Conservation (phyloP, 768 basidiomycete genomes). For the Phanerodontia chrysosporium region DNA sequence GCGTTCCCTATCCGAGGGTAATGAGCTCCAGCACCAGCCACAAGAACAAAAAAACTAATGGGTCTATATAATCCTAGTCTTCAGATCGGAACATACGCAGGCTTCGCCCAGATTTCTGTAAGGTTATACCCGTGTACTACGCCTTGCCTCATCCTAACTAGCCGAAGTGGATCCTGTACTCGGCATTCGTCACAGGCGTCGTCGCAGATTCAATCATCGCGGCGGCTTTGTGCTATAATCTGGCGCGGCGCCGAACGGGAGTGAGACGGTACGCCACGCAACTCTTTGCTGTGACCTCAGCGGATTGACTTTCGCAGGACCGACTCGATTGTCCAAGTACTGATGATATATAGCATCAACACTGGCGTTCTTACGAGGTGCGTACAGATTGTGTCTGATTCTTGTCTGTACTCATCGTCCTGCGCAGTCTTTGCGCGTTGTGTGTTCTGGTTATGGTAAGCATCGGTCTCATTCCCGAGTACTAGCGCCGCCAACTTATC, state of each 20-base stretch:
- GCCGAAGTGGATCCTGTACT: constrained; percentile 21
- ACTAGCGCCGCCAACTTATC: background rate
- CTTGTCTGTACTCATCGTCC: background rate
- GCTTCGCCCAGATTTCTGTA: constrained; percentile 15
- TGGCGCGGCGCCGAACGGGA: constrained; percentile 7
- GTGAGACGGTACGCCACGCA: constrained; percentile 1
- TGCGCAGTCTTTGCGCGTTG: constrained; percentile 9
- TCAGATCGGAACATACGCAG: constrained; percentile 8
- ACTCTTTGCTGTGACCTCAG: background rate
- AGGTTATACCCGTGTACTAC: background rate
- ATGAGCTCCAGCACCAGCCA: background rate
- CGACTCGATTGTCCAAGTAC: constrained; percentile 10
- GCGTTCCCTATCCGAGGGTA: constrained; percentile 10
- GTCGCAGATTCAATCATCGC: constrained; percentile 22
- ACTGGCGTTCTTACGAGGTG: constrained; percentile 15
- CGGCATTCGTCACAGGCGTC: constrained; percentile 19
- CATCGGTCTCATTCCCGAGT: background rate
- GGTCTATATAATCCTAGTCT: background rate
- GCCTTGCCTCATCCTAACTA: background rate
- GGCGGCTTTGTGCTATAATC: constrained; percentile 16
- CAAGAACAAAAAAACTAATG: background rate
- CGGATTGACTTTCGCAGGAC: constrained; percentile 4
- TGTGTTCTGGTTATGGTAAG: constrained; percentile 4
- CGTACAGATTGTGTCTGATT: background rate
- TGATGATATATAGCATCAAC: constrained; percentile 17